phyloP scores from a whole-genome alignment of 2,329 filamentous ascomycete species.

The Gliomastix tumulicola region DNA sequence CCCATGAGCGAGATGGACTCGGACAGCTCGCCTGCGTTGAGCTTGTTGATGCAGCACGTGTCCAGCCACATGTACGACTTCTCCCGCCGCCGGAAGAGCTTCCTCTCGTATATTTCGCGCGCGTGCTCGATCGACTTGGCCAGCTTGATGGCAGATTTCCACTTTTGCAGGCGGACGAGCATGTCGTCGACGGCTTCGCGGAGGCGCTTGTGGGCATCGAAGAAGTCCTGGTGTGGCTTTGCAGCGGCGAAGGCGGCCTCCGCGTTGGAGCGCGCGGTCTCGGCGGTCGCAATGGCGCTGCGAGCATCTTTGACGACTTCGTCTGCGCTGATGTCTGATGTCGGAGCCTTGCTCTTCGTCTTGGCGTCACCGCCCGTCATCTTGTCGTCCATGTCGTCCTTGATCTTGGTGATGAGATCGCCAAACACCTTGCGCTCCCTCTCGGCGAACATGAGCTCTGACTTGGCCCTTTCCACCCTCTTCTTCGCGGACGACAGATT shows the following conservation, averaged over 20 bases:
- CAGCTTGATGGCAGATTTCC: conserved; percentile 7
- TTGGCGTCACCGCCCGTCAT: too few species aligned
- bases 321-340: too few species aligned
- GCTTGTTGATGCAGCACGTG: conserved; percentile 17
- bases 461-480: background rate
- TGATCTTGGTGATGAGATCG: conserved; percentile 2
- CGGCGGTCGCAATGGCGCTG: too few species aligned
- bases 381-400: too few species aligned
- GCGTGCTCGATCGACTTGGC: conserved; percentile 4
- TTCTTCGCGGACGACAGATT: too few species aligned
- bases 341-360: too few species aligned
- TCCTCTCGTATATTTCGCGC: conserved; percentile 3
- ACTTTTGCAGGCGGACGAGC: conserved; percentile 4
- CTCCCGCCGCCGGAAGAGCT: background rate
- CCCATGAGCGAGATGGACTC: conserved; percentile 18
- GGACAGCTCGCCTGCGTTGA: conserved; percentile 12
- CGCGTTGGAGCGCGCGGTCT: too few species aligned
- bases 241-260: too few species aligned
- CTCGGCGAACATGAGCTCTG: background rate
- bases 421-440: background rate
- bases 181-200: conserved; percentile 3
- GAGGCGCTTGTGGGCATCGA: too few species aligned
- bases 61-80: conserved; percentile 12
- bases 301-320: too few species aligned
- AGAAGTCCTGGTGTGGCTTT: too few species aligned